Conservation (phyloP, 2,329 filamentous ascomycete genomes). For the Bimuria novae-zelandiae region DNA sequence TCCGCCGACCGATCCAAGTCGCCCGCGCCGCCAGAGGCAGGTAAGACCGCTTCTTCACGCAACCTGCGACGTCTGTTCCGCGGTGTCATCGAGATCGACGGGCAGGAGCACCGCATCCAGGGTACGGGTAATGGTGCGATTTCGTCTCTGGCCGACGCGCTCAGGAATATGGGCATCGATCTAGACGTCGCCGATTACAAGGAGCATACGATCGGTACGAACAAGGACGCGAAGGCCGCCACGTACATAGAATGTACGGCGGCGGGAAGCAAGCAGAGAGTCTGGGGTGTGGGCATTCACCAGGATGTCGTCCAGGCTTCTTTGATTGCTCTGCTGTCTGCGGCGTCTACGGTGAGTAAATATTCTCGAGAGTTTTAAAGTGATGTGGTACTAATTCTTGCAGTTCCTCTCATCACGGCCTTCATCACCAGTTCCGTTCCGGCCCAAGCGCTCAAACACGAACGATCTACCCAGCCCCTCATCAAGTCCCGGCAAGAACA, state of each 20-base stretch:
- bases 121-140: constrained; percentile 90
- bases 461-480: constrained; percentile 38
- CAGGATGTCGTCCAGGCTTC: constrained; percentile 91
- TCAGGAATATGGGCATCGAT: constrained; percentile 78
- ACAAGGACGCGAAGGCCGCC: constrained; percentile 85
- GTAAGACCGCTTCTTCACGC: constrained; percentile 75
- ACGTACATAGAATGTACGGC: constrained; percentile 90
- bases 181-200: constrained; percentile 94
- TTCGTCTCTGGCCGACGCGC: constrained; percentile 81
- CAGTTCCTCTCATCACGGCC: constrained; percentile 76
- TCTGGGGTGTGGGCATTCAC: constrained; percentile 92
- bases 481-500: constrained; percentile 23
- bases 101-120: constrained; percentile 74
- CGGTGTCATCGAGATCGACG: constrained; percentile 82
- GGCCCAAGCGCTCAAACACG: constrained; percentile 60
- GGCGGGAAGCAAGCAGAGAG: constrained; percentile 67
- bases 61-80: constrained; percentile 82
- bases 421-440: constrained; percentile 68
- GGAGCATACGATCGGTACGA: constrained; percentile 87
- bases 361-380: neutral
- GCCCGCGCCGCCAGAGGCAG: constrained; percentile 68
- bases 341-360: constrained; percentile 78
- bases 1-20: constrained; percentile 78
- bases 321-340: constrained; percentile 81
- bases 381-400: constrained; percentile 16